A percentile compares a stretch with the other conserved stretches of the same genome.
These are phyloP conservation scores for Ceraceosorus guamensis DNA, from an alignment of 1,284 basidiomycete genomes.

Conservation along the genomic window DNA sequence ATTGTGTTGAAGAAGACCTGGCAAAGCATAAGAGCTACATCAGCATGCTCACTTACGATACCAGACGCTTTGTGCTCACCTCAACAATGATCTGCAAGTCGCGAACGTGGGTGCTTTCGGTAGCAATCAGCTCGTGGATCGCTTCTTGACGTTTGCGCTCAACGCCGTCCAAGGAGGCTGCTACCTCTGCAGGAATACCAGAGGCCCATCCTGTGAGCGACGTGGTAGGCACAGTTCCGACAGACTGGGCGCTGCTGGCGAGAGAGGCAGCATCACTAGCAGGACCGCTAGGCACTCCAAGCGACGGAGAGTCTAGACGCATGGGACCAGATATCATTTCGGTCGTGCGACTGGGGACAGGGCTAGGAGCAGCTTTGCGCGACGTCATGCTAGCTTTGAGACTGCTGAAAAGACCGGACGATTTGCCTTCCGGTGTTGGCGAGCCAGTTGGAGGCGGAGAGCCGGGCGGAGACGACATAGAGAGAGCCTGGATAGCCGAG, in stretches of 20 bases:
- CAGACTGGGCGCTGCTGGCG: constrained; percentile 8
- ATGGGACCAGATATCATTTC: constrained; percentile 23
- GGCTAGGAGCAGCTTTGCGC: constrained; percentile 4
- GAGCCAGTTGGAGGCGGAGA: constrained; percentile 13
- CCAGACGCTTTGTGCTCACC: constrained; percentile 72
- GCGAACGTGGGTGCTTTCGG: constrained; percentile 77
- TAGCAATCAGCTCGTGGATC: constrained; percentile 87
- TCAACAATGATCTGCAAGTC: constrained; percentile 83
- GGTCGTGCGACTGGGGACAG: constrained; percentile 11
- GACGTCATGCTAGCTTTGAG: constrained; percentile 28
- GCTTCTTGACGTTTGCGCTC: constrained; percentile 80
- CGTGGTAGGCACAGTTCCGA: constrained; percentile 22
- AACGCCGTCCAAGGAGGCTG: constrained; percentile 65
- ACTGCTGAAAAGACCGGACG: constrained; percentile 32
- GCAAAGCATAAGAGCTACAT: constrained; percentile 79
- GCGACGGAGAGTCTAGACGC: not conserved
- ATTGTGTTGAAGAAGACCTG: constrained; percentile 79
- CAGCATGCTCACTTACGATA: constrained; percentile 78
- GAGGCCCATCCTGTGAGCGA: constrained; percentile 72
- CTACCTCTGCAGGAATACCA: constrained; percentile 70
- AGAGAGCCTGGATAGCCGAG: constrained; percentile 11
- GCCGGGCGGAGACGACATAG: constrained; percentile 8
- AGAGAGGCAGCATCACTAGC: constrained; percentile 46
- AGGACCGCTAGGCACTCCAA: not conserved
- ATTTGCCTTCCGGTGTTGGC: constrained; percentile 13